Evolutionary conservation across 306 rosid genomes (phyloP).

Genomic region (Notholithocarpus densiflorus): DNA sequence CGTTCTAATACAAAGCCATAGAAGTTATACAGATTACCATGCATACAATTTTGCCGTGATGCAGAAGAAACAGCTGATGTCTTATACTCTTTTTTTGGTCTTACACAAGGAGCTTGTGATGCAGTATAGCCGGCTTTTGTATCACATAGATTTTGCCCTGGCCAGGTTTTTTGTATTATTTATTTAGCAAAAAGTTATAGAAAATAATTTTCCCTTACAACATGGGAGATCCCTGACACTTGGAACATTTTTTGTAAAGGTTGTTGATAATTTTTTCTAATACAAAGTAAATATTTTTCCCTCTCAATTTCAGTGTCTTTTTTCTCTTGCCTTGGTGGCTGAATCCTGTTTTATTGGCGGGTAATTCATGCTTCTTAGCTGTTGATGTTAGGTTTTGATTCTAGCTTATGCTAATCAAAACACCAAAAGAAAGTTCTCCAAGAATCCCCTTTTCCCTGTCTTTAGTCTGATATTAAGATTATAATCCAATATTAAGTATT

Average conservation of each 20-base stretch:
- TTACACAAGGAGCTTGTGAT: neutral
- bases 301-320: no score
- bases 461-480: no score
- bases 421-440: no score
- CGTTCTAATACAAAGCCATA: constrained; percentile 15
- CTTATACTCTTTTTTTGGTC: no score
- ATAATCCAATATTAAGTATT: no score
- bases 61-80: neutral
- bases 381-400: no score
- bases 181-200: neutral
- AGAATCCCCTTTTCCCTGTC: no score
- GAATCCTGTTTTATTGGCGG: neutral
- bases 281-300: neutral
- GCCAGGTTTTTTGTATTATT: constrained; percentile 2
- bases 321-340: neutral
- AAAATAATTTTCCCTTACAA: neutral
- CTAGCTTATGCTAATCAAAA: no score
- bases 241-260: neutral
- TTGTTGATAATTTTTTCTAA: neutral
- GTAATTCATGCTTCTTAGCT: no score
- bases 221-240: neutral
- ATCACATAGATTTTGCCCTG: neutral
- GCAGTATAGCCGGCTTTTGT: neutral
- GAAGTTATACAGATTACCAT: constrained; percentile 8
- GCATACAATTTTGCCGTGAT: neutral